These are phyloP conservation scores for Phalaenopsis aphrodite DNA, from an alignment of 106 monocot genomes.

Conservation along the genomic window DNA sequence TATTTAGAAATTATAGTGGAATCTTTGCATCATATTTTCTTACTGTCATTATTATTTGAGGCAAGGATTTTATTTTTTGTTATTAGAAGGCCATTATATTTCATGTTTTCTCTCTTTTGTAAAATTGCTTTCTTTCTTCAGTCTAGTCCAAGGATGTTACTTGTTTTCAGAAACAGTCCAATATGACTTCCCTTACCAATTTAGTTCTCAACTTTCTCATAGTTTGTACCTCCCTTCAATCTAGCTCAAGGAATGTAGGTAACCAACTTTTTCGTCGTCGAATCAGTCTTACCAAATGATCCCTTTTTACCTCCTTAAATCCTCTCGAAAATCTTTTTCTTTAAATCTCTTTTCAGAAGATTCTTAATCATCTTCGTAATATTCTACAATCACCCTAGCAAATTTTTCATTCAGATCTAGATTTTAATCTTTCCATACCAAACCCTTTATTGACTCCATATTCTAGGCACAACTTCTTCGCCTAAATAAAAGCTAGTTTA, in stretches of 20 bases:
- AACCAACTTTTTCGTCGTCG: neutral
- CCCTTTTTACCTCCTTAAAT: neutral
- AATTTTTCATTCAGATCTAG: neutral
- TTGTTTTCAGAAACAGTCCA: neutral
- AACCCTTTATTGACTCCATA: neutral
- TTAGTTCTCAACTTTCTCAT: neutral
- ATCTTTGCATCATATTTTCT: neutral
- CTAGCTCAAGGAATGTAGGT: neutral
- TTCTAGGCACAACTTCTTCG: neutral
- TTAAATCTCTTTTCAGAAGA: neutral
- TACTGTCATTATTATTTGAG: neutral
- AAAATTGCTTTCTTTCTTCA: neutral
- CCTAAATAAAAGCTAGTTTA: neutral
- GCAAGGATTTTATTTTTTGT: neutral
- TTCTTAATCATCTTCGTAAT: neutral
- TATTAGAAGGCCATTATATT: neutral
- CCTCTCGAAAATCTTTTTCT: neutral
- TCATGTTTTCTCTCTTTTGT: neutral
- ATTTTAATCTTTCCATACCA: neutral
- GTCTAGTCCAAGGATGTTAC: neutral
- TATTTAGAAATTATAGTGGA: neutral
- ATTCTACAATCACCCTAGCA: neutral
- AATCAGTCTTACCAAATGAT: neutral
- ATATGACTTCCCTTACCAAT: neutral
- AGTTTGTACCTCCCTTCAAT: neutral